Base-by-base conservation (phyloP, 306 rosid species). In the Vigna radiata region DNA sequence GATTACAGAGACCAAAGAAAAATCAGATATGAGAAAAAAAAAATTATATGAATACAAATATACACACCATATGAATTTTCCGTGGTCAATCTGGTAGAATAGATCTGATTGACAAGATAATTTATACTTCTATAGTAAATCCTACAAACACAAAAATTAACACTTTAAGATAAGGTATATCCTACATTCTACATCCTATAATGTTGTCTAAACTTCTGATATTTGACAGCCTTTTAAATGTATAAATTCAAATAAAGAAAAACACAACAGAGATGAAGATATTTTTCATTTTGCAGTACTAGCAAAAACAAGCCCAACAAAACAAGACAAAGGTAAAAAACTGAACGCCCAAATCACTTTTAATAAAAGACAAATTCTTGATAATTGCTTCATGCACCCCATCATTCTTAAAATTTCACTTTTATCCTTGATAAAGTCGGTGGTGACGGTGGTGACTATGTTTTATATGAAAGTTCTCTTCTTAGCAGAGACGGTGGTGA, bases 21-120 rank as follows among this genome's bases (percentile, higher is more conserved):
- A 77, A 36, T 77, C 53, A 77, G 63, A 70, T 31, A 73, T n/a
- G n/a, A 18, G 65, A 29, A 63, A 59, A 63, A n/a, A n/a, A 66
- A 44, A 14, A 3, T 0, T 68, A 17, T 29, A 31, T 21, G 47
- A 23, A 49, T 10, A 17, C 2, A 17, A 13, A 27, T 5, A 1
- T 72, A 55, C 77, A 64, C 65, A 16, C 15, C 25, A 70, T 43
- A 81, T 39, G 12, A 29, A 70, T 18, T 72, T 71, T 71, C 11
- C 36, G 56, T 63, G 62, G 62, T 70, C 58, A 55, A 64, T 76
- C 21, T 62, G 56, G 31, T 76, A 68, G 54, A 62, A 70, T 64
- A 27, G 31, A 48, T 68, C 54, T 36, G 41, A 13, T 63, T 43
- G 59, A 36, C 36, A 64, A 69, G 37, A 68, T 59, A 68, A 23